These are phyloP conservation scores for Podospora sp. DNA, from an alignment of 495 filamentous ascomycete species.

Conservation along the genomic window DNA sequence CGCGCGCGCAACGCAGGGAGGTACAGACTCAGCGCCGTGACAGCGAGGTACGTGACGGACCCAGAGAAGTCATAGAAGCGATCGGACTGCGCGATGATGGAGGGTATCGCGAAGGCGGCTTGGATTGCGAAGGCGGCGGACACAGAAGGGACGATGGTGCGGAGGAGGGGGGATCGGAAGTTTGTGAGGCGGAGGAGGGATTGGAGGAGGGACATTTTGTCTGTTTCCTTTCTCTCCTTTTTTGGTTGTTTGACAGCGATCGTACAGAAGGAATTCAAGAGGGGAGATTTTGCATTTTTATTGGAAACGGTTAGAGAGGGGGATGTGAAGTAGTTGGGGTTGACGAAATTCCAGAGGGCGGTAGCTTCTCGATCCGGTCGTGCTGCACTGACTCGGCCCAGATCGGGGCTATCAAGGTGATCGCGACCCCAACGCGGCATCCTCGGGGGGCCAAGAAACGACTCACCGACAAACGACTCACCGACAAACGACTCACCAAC, in stretches of 20 bases:
- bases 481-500: neutral
- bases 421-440: neutral
- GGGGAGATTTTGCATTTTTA: no score
- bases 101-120: conserved; percentile 59
- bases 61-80: conserved; percentile 69
- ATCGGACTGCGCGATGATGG: conserved; percentile 58
- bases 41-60: conserved; percentile 61
- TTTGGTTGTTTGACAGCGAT: no score
- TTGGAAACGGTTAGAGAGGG: no score
- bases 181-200: conserved; percentile 58
- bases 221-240: neutral
- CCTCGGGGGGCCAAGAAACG: no score
- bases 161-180: conserved; percentile 61
- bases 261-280: no score
- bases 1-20: conserved; percentile 59
- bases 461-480: neutral
- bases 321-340: neutral
- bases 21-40: conserved; percentile 58
- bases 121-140: conserved; percentile 59
- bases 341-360: neutral
- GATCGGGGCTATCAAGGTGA: neutral
- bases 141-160: conserved; percentile 60
- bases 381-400: neutral
- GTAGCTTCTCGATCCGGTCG: neutral
- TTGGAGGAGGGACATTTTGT: conserved; percentile 52